These are phyloP conservation scores for Saccharata proteae DNA, from an alignment of 2,329 filamentous ascomycete genomes.

Conservation along the genomic window DNA sequence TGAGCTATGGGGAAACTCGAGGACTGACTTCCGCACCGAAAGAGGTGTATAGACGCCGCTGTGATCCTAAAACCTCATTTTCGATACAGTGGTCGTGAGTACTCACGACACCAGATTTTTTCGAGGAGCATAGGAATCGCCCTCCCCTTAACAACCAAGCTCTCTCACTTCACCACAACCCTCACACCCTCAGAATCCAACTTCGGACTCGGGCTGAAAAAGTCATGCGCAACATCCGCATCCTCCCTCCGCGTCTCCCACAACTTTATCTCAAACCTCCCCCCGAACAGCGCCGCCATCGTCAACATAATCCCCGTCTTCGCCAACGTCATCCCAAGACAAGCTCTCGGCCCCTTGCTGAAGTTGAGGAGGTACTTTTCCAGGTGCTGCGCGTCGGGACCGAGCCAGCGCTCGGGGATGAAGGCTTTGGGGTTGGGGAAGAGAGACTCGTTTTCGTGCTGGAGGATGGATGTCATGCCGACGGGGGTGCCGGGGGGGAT, in stretches of 20 bases:
- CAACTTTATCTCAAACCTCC: slow-evolving; percentile 4
- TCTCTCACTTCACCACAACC: slow-evolving; percentile 4
- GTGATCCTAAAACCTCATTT: no score
- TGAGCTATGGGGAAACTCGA: no score
- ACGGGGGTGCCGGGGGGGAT: slow-evolving; percentile 10
- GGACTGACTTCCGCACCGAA: no score
- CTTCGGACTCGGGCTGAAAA: slow-evolving; percentile 9
- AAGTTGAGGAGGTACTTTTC: slow-evolving; percentile 12
- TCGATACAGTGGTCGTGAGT: no score
- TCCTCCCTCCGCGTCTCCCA: slow-evolving; percentile 10
- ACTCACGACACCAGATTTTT: no score
- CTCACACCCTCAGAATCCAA: slow-evolving; percentile 10
- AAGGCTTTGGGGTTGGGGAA: slow-evolving; percentile 11
- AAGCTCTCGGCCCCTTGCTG: slow-evolving; percentile 11
- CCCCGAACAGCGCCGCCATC: slow-evolving; percentile 5
- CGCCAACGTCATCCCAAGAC: slow-evolving; percentile 11
- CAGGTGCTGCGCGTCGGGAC: slow-evolving; percentile 9
- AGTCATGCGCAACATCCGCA: slow-evolving; percentile 10
- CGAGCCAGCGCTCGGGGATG: slow-evolving; percentile 13
- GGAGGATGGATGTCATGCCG: slow-evolving; percentile 10
- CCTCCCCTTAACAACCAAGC: no score
- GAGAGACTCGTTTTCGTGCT: slow-evolving; percentile 11
- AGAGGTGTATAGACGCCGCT: no score
- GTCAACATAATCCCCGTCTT: slow-evolving; percentile 4
- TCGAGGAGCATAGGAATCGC: no score